A percentile compares a stretch with the other conserved stretches of the same genome.
Evolutionary conservation across 176 grass and related monocot genomes (phyloP).

Genomic region (Oryza brachyantha): DNA sequence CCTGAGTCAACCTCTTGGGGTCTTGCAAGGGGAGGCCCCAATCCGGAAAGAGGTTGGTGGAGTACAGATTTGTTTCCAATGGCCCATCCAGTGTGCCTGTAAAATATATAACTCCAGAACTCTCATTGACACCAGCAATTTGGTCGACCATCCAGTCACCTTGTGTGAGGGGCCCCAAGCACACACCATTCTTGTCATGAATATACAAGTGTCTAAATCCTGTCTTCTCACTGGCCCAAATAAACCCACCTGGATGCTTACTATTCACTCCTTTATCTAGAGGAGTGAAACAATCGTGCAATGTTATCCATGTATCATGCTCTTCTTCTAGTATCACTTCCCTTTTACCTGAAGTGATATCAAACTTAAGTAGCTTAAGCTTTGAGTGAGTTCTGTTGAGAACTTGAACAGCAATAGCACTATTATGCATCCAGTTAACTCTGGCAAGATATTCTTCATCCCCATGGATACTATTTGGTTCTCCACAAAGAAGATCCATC

Average conservation of each 20-base stretch:
- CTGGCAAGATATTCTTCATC: constrained; percentile 97
- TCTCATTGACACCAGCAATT: constrained; percentile 92
- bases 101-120: constrained; percentile 81
- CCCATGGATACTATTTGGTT: constrained; percentile 34
- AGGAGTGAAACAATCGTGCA: constrained; percentile 95
- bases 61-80: constrained; percentile 86
- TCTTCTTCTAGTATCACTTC: constrained; percentile 73
- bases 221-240: constrained; percentile 98
- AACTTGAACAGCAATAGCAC: constrained; percentile 85
- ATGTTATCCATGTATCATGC: constrained; percentile 74
- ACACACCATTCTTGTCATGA: constrained; percentile 74
- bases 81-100: constrained; percentile 85
- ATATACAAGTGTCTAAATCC: constrained; percentile 94
- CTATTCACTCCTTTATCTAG: constrained; percentile 68
- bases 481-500: constrained; percentile 92
- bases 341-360: constrained; percentile 69
- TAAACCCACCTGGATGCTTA: constrained; percentile 70
- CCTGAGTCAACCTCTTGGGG: constrained; percentile 81
- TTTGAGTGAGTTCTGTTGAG: constrained; percentile 83
- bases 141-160: constrained; percentile 97
- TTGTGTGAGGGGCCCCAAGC: constrained; percentile 84
- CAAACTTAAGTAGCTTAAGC: constrained; percentile 86
- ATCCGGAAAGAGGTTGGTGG: constrained; percentile 72
- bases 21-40: constrained; percentile 63
- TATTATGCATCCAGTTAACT: constrained; percentile 89